Evolutionary conservation across 805 yeast genomes (phyloP).

Genomic region (Nakazawaea wickerhamii): DNA sequence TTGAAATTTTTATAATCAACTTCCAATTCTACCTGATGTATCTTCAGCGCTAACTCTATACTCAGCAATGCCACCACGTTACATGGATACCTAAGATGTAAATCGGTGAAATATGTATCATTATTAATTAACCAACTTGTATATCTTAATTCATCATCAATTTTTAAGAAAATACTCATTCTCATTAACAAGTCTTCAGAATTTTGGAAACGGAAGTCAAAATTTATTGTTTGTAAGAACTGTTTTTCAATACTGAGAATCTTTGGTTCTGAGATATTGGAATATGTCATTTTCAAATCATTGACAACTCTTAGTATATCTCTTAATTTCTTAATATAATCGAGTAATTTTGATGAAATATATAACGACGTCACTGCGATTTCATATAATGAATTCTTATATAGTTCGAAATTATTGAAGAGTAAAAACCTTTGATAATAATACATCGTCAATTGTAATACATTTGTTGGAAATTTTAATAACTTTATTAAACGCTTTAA

Average conservation of each 20-base stretch:
- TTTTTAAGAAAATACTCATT: conserved; percentile 25
- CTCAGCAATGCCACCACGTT: conserved; percentile 71
- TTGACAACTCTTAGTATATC: conserved; percentile 53
- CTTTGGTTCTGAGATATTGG: conserved; percentile 45
- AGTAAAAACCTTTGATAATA: conserved; percentile 68
- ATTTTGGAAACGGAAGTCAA: conserved; percentile 70
- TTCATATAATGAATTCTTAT: conserved; percentile 40
- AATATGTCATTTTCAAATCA: conserved; percentile 30
- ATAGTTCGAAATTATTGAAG: conserved; percentile 54
- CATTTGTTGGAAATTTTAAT: conserved; percentile 63
- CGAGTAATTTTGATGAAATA: conserved; percentile 74
- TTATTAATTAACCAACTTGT: conserved; percentile 72
- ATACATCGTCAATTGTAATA: conserved; percentile 65
- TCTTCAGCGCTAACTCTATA: conserved; percentile 44
- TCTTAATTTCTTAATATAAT: conserved; percentile 69
- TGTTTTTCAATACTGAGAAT: conserved; percentile 62
- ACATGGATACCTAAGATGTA: conserved; percentile 64
- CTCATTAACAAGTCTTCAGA: conserved; percentile 65
- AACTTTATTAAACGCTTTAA: conserved; percentile 45
- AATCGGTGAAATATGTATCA: conserved; percentile 67
- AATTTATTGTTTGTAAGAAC: conserved; percentile 69
- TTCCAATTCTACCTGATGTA: conserved; percentile 22
- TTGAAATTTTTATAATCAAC: conserved; percentile 8
- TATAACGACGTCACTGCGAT: conserved; percentile 67
- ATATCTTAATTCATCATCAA: conserved; percentile 43